Evolutionary conservation across 1,139 yeast species (phyloP), one percentile per base, ranked within the genome.

Genomic region (Debaryomyces sp.): DNA sequence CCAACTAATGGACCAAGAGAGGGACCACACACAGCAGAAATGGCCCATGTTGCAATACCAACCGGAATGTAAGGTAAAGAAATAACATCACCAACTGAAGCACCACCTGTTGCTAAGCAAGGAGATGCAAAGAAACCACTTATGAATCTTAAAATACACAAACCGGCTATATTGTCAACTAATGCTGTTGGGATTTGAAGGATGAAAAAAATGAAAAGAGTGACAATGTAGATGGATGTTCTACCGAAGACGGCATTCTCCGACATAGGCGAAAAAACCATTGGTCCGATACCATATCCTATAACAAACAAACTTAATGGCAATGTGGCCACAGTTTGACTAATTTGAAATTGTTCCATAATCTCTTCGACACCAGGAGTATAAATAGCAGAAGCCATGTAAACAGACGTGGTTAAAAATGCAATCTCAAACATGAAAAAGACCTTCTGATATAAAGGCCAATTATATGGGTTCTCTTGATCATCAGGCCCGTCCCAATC

Each of bases 371-470:
- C 51, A 13, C 85, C 85, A 0, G 89, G 87, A 0, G 87, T 77
- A 55, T 79, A 82, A 26, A 82, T 77, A 1, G 88, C 82, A 0
- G 87, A 75, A 5, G 83, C 86, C 75, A 82, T 79, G 56, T 84
- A 84, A 4, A 82, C 83, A 4, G 79, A 69, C 4, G 73, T 63
- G 1, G 87, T 81, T 49, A 84, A 67, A 35, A 80, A 49, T 43
- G 76, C 71, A 29, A 80, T 67, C 48, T 75, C 67, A 6, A 73
- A 15, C 1, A 75, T 63, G 38, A 80, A 70, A 22, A 77, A 46
- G 0, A 65, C 44, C 57, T 80, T 81, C 42, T 67, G 65, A 10
- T 49, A 35, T 1, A 60, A 24, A 0, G 82, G 69, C 86, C 87
- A 84, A 60, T 84, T 84, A 39, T 64, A 60, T 1, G 89, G 89